Evolutionary conservation across 306 rosid species (phyloP), one percentile per base, ranked within the genome.

Genomic region (Vicia faba): DNA sequence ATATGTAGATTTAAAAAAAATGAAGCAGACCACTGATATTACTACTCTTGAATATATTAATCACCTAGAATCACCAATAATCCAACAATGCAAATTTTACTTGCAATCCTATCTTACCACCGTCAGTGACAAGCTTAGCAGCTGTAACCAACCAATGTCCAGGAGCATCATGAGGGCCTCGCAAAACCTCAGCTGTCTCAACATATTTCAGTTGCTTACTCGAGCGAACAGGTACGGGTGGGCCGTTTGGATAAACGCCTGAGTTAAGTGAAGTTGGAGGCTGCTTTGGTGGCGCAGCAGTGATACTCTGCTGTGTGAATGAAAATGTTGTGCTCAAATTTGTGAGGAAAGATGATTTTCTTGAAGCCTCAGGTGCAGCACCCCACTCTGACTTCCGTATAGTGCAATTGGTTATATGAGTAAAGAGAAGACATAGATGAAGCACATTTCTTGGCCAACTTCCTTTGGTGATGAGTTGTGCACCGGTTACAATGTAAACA

Each of bases 101-200:
- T 57, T 83, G 86, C 71, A 92, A 78, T 64, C 95, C 95, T 53
- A 92, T 89, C 78, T 88, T 89, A 70, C 80, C 89, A 39, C 91
- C 91, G 23, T 89, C 93, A 12, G 76, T 74, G 41, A 86, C 96
- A 69, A 92, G 84, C 79, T 84, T 89, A 57, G 96, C 98, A 64
- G 95, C 96, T 10, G 82, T 87, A 65, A 92, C 95, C 72, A 92
- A 71, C 98, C 98, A 92, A 74, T 92, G 96, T 7, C 98, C 98
- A 0, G 98, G 98, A 76, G 82, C 75, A 77, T 89, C 93, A 48
- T 92, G 98, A 0, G 98, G 95, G 10, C 96, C 98, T 31, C 91
- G 85, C 55, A 84, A 80, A 19, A 92, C 96, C 89, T 92, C 98
- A 0, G 92, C 79, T 1, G 87, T 83, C 43, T 89, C 96, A 66